Evolutionary conservation across 192 early-diverging fungal species (phyloP), one percentile per base, ranked within the genome.

Genomic region (Spizellomyces punctatus): DNA sequence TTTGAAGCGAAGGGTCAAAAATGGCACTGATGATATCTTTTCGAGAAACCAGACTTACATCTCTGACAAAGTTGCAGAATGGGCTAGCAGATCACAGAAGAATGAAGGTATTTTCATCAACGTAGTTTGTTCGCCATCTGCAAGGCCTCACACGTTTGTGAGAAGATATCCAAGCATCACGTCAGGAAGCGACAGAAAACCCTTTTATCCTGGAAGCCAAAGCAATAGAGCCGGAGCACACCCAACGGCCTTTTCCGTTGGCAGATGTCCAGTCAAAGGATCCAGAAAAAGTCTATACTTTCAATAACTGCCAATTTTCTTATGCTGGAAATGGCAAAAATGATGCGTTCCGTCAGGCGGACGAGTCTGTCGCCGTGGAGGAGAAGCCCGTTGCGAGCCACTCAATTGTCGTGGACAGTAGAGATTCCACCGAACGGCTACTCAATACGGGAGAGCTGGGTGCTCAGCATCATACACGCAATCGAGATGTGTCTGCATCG

Each of bases 291-390:
- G 5, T 16, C 14, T 61, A 41, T 41, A 19, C 17, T 6, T 61
- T 61, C 59, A 61, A 19, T 42, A 61, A 61, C 36, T 61, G 59
- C 59, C 59, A 61, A 41, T 61, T 61, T 61, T 6, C 59, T 0
- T 61, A 61, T 9, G 59, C 22, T 4, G 5, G 22, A 5, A 61
- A 19, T 17, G 22, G 17, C 14, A 9, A 41, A 19, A 19, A 2
- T 36, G 27, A 36, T 36, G 27, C 27, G 27, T 36, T 36, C 27
- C 27, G 27, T 36, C 27, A 36, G 27, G 1, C 27, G 27, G 27
- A 36, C 27, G 27, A 36, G 27, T 7, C n/a, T 22, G 54, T 56
- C 54, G 54, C 4, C 54, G 54, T 19, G 54, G n/a, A 56, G n/a
- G 54, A 22, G 54, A 56, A 56, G 22, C 7, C n/a, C 22, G 54